Base-by-base conservation (phyloP, 257 asterid genomes). In the Leonotis leonurus region DNA sequence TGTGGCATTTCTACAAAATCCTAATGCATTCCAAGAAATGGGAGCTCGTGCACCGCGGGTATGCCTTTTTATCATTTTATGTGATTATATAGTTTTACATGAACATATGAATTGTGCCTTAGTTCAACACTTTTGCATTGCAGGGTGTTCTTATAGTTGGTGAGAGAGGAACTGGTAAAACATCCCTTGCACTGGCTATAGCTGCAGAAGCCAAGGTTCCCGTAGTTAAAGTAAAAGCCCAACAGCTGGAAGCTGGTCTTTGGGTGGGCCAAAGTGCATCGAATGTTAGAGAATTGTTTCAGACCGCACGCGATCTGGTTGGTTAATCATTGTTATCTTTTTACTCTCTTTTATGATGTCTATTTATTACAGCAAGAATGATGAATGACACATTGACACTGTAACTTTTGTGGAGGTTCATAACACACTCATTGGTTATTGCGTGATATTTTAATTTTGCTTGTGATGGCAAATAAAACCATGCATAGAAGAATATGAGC, bases 41-140 rank as follows among this genome's bases (percentile, higher is more conserved):
- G 99, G 99, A 79, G 99, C 99, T 78, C 92, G 97, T 76, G 95
- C 99, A 62, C 99, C 99, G 18, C 83, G 93, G 96, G 99, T 92
- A 85, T 78, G 89, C 63, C 43, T 27, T 29, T 66, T 67, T 50
- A 39, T 62, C 41, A 45, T 51, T 60, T 58, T 16, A 9, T 40
- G 55, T 39, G 30, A 25, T 43, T 46, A 27, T 60, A 10, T 64
- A 16, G 13, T 41, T 67, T 20, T 30, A 27, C 54, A 46, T 49
- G n/a, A 49, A 14, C 51, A 33, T 53, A 10, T 70, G 59, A 39
- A 52, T 51, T 75, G 49, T 30, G 21, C 58, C 68, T 74, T 73
- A 74, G 53, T 16, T 62, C 56, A 35, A 50, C 54, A 16, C 70
- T 58, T 53, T 26, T 68, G 60, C 61, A 39, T 77, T 59, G 50